These are phyloP conservation scores for Stagonosporopsis chrysanthemi DNA, from an alignment of 2,329 filamentous ascomycete genomes.

Conservation along the genomic window DNA sequence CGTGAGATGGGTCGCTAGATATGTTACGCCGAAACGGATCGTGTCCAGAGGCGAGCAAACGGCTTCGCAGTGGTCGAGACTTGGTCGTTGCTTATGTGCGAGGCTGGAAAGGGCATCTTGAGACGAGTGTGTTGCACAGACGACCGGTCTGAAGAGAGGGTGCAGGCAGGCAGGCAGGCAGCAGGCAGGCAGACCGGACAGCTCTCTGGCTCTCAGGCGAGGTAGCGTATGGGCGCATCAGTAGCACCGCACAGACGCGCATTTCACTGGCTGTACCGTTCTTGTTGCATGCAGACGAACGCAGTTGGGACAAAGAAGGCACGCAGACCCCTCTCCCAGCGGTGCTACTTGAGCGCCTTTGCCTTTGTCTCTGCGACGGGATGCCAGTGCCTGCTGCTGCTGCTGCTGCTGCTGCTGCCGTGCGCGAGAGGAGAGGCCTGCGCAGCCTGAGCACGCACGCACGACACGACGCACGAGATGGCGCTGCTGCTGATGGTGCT, in stretches of 20 bases:
- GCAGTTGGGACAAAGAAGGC: constrained; percentile 18
- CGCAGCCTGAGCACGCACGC: too few relatives aligned
- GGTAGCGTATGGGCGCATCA: constrained; percentile 7
- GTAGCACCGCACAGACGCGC: constrained; percentile 11
- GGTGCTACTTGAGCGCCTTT: constrained; percentile 23
- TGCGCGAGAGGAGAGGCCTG: too few relatives aligned
- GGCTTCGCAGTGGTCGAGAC: constrained; percentile 41
- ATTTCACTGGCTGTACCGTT: constrained; percentile 23
- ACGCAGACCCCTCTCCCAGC: constrained; percentile 2
- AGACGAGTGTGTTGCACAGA: constrained; percentile 22
- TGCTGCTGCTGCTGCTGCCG: too few relatives aligned
- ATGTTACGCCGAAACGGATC: constrained; percentile 44
- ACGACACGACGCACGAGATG: too few relatives aligned
- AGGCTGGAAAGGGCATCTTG: constrained; percentile 15
- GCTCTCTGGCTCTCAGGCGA: too few relatives aligned
- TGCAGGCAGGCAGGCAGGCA: constrained; percentile 16
- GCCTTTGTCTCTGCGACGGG: constrained; percentile 26
- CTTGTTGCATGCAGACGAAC: constrained; percentile 26
- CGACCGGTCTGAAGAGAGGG: constrained; percentile 21
- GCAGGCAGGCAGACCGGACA: too few relatives aligned
- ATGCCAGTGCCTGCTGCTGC: too few relatives aligned
- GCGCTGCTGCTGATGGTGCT: too few relatives aligned
- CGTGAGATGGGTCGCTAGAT: constrained; percentile 24
- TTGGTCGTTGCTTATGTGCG: constrained; percentile 26
- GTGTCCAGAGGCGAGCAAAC: constrained; percentile 36